Base-by-base conservation (phyloP, 129 eudicot species). In the Saposhnikovia divaricata region DNA sequence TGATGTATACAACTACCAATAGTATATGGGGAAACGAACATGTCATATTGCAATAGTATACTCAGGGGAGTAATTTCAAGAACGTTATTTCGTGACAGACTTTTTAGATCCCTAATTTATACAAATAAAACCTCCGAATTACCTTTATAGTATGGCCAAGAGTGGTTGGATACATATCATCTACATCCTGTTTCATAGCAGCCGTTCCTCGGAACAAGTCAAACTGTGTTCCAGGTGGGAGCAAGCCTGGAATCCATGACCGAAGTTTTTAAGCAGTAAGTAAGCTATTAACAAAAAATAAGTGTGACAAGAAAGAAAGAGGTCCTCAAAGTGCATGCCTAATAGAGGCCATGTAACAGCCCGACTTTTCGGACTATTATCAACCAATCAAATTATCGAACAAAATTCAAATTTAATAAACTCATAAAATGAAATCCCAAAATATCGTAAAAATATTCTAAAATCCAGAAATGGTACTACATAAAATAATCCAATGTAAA, bases 111-210 rank as follows among this genome's bases (percentile, higher is more conserved):
- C 23, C 63, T 21, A 53, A 53, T 53, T 48, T 21, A 53, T 31
- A 31, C 0, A 31, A 31, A 31, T 31, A 31, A 31, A 31, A 31
- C 34, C 34, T 53, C 63, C 25, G 1, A 19, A 25, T 16, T 53
- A 53, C 63, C 63, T 53, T 19, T 19, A 96, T 96, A 77, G 95
- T 96, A 83, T 92, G 99, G 61, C 85, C 87, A 42, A 92, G 90
- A 77, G 87, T 90, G 57, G 99, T 96, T 59, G 99, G 96, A 81
- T 87, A 86, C 89, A 83, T 92, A 81, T 96, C 99, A 71, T 96
- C 97, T 75, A 89, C 99, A 83, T 96, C 97, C 85, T 96, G 99
- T 81, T 92, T 96, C 99, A 96, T 90, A 69, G 99, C 97, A 86
- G 97, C 99, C 48, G 97, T 90, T 81, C 99, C 99, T 86, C 97